Conservation (phyloP, 148 eudicot species). For the Diospyros kaki region DNA sequence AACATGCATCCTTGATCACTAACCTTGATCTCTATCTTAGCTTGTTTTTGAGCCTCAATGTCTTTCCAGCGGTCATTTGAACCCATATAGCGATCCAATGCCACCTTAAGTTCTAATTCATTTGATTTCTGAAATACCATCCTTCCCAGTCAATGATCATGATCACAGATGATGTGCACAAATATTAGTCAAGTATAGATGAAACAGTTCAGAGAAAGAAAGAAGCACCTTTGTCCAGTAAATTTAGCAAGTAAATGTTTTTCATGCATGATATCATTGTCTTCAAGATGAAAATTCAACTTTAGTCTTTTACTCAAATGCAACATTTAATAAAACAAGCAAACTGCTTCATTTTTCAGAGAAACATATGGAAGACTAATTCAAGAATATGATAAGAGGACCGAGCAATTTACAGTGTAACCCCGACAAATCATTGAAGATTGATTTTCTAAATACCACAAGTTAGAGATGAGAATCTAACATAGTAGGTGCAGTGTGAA, state of each 20-base stretch:
- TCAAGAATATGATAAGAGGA: constrained; percentile 7
- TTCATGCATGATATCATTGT: not conserved
- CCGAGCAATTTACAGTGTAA: not conserved
- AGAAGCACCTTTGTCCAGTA: not conserved
- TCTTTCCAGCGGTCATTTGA: constrained; percentile 58
- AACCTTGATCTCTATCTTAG: constrained; percentile 63
- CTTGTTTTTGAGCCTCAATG: constrained; percentile 55
- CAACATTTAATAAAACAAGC: not conserved
- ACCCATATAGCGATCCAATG: constrained; percentile 37
- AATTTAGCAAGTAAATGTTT: not conserved
- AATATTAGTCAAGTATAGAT: not conserved
- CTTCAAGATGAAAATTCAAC: not conserved
- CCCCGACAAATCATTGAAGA: not conserved
- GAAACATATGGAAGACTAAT: not conserved
- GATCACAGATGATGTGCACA: not conserved
- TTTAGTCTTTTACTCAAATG: not conserved
- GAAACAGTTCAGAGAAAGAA: not conserved
- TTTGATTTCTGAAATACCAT: constrained; percentile 45
- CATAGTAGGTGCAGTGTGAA: not conserved
- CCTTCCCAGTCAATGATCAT: constrained; percentile 11
- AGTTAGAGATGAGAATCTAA: not conserved
- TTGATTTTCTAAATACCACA: not conserved
- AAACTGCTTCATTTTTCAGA: not conserved
- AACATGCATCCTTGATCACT: constrained; percentile 10
- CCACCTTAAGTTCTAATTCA: constrained; percentile 39